Conservation (phyloP, 805 yeast species). For the Hanseniaspora vineae region DNA sequence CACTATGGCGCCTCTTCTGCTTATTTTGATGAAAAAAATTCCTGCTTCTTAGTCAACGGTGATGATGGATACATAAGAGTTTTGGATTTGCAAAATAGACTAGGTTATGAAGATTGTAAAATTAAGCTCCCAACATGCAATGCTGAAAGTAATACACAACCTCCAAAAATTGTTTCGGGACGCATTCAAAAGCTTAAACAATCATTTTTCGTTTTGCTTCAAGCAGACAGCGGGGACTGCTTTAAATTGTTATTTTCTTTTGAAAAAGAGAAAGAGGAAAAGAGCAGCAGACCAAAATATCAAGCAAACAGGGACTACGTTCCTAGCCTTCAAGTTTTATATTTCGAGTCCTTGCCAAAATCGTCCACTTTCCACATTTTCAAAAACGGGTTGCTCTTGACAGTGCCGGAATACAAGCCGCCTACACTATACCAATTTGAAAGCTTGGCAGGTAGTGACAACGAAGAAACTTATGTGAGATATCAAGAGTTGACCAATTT, state of each 20-base stretch:
- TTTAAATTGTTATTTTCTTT: slow-evolving; percentile 49
- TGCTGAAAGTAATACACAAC: not conserved
- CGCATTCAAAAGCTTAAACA: slow-evolving; percentile 53
- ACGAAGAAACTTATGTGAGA: slow-evolving; percentile 20
- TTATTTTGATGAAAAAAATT: not conserved
- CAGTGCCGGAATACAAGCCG: slow-evolving; percentile 48
- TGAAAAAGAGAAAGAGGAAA: slow-evolving; percentile 21
- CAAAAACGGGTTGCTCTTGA: slow-evolving; percentile 64
- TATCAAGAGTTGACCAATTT: slow-evolving; percentile 37
- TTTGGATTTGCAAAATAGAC: not conserved
- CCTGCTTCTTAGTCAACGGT: slow-evolving; percentile 23
- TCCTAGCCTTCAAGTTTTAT: slow-evolving; percentile 36
- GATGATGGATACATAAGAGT: slow-evolving; percentile 40
- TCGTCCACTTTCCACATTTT: slow-evolving; percentile 46
- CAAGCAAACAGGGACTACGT: slow-evolving; percentile 13
- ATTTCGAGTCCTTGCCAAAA: slow-evolving; percentile 66
- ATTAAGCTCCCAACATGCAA: not conserved
- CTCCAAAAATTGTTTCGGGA: slow-evolving; percentile 33
- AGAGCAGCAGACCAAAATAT: not conserved
- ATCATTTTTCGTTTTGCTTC: slow-evolving; percentile 55
- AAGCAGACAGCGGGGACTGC: slow-evolving; percentile 60
- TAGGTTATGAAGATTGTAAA: not conserved
- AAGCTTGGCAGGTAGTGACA: slow-evolving; percentile 50
- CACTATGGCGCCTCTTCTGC: slow-evolving; percentile 12
- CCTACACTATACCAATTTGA: slow-evolving; percentile 70